Percentiles rank a stretch among this genome's conserved stretches.
phyloP scores from a whole-genome alignment of 768 basidiomycete genomes.

The Podaxis carcinomalis region DNA sequence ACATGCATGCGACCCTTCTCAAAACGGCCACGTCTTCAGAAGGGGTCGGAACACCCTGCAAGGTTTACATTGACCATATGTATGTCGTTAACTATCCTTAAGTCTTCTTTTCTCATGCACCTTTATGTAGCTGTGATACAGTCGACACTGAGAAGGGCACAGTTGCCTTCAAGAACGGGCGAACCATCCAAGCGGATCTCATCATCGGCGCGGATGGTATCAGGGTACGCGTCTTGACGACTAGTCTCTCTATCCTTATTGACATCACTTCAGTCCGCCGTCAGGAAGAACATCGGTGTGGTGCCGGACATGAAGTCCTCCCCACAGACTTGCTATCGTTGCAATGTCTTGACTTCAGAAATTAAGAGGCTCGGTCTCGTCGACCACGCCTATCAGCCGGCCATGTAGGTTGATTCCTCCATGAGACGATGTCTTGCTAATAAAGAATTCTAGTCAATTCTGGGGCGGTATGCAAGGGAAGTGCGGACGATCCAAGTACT shows the following conservation, averaged over 20 bases:
- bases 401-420: slow-evolving; percentile 19
- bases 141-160: slow-evolving; percentile 20
- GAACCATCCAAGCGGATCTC: slow-evolving; percentile 22
- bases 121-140: slow-evolving; percentile 18
- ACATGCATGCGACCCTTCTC: slow-evolving; percentile 27
- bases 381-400: slow-evolving; percentile 25
- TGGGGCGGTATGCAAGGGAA: slow-evolving; percentile 26
- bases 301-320: slow-evolving; percentile 24
- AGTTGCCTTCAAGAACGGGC: slow-evolving; percentile 23
- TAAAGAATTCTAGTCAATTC: slow-evolving; percentile 20
- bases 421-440: background rate
- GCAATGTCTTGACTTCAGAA: slow-evolving; percentile 24
- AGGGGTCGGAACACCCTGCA: slow-evolving; percentile 23
- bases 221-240: slow-evolving; percentile 17
- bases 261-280: slow-evolving; percentile 17
- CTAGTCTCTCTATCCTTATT: background rate
- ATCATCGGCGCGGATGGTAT: slow-evolving; percentile 31
- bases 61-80: slow-evolving; percentile 22
- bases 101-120: background rate
- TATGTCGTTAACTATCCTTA: slow-evolving; percentile 3
- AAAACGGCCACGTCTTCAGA: slow-evolving; percentile 20
- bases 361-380: slow-evolving; percentile 25
- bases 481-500: slow-evolving; percentile 27
- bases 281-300: slow-evolving; percentile 22
- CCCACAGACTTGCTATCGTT: slow-evolving; percentile 29